These are phyloP conservation scores for Trametes villosa DNA, from an alignment of 768 basidiomycete species.

Conservation along the genomic window DNA sequence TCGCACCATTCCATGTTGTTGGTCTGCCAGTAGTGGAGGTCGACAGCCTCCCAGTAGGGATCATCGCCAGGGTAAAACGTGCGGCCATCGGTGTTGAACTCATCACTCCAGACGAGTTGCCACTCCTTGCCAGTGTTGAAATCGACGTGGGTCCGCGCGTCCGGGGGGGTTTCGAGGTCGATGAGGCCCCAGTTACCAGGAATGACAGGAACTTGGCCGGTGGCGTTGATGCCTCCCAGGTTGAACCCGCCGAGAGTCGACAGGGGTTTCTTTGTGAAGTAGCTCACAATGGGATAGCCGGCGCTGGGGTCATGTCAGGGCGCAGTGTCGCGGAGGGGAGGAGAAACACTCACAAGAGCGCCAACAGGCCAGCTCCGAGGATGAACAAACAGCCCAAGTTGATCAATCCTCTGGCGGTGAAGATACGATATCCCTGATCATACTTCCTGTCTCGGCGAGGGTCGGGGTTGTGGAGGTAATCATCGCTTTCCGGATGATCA, in stretches of 20 bases:
- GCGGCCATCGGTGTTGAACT: slow-evolving; percentile 74
- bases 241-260: slow-evolving; percentile 48
- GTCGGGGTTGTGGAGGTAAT: slow-evolving; percentile 74
- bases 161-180: slow-evolving; percentile 57
- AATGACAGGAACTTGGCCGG: slow-evolving; percentile 49
- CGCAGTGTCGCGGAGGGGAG: background rate
- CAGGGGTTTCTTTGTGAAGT: slow-evolving; percentile 36
- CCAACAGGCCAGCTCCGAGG: slow-evolving; percentile 50
- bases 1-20: slow-evolving; percentile 82
- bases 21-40: slow-evolving; percentile 80
- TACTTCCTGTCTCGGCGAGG: slow-evolving; percentile 34
- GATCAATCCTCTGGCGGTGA: slow-evolving; percentile 63
- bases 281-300: slow-evolving; percentile 48
- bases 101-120: slow-evolving; percentile 84
- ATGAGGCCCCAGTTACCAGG: slow-evolving; percentile 52
- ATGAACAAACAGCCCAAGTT: slow-evolving; percentile 75
- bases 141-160: slow-evolving; percentile 42
- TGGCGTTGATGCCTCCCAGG: slow-evolving; percentile 49
- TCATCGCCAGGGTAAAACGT: slow-evolving; percentile 81
- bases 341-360: slow-evolving; percentile 57
- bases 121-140: slow-evolving; percentile 26
- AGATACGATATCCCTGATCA: slow-evolving; percentile 48
- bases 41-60: slow-evolving; percentile 82
- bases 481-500: slow-evolving; percentile 58
- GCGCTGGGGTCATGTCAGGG: slow-evolving; percentile 35